Conservation (phyloP, 495 filamentous ascomycete genomes). For the Parathielavia appendiculata region DNA sequence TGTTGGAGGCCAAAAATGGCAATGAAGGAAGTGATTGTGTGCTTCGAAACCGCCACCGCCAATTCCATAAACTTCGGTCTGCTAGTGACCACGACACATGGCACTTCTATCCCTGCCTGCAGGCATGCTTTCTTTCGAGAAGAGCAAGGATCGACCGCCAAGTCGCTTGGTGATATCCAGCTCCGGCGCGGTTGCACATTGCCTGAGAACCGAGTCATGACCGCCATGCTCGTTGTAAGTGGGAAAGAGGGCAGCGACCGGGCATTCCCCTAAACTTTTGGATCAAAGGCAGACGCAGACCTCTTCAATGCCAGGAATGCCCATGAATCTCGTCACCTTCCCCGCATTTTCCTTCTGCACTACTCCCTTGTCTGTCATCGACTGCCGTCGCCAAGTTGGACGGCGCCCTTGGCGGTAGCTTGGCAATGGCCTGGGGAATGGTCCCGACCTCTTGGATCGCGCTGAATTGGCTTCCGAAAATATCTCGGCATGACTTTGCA, state of each 20-base stretch:
- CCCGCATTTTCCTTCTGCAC: not conserved
- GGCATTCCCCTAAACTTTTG: not conserved
- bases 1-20: too few relatives aligned
- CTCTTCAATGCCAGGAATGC: not conserved
- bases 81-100: not conserved
- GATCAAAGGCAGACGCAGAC: not conserved
- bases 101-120: not conserved
- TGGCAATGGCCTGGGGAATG: slow-evolving; percentile 13
- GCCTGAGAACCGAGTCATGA: too few relatives aligned
- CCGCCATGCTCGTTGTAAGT: too few relatives aligned
- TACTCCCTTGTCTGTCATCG: not conserved
- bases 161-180: not conserved
- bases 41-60: too few relatives aligned
- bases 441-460: slow-evolving; percentile 19
- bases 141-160: slow-evolving; percentile 1
- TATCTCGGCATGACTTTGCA: slow-evolving; percentile 12
- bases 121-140: not conserved
- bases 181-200: not conserved
- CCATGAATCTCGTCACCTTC: not conserved
- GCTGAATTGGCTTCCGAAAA: slow-evolving; percentile 15
- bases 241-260: too few relatives aligned
- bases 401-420: slow-evolving; percentile 23
- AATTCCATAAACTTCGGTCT: too few relatives aligned
- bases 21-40: too few relatives aligned
- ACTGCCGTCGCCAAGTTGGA: slow-evolving; percentile 26